Conservation (phyloP, 2,329 filamentous ascomycete species). For the Botrytis pseudocinerea region DNA sequence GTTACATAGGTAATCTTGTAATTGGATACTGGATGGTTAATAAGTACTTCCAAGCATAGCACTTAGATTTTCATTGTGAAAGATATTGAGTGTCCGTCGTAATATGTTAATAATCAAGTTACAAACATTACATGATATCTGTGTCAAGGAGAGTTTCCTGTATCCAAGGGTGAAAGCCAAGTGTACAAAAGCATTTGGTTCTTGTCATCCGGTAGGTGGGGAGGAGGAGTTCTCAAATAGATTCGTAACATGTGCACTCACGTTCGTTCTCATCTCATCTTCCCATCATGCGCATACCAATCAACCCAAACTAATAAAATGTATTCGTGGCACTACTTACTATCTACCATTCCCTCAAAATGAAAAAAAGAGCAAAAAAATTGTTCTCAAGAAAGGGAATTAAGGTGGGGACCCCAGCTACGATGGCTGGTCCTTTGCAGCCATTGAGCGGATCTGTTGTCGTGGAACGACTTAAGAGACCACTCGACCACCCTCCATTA, state of each 20-base stretch:
- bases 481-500: background rate
- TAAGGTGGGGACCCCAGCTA: background rate
- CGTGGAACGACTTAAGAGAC: background rate
- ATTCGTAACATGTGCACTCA: background rate
- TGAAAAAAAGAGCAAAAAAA: background rate
- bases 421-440: background rate
- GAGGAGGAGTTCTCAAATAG: background rate
- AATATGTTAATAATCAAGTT: background rate
- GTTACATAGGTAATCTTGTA: fast-evolving
- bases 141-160: too few relatives aligned
- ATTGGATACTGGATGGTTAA: background rate
- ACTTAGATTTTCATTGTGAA: background rate
- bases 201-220: background rate
- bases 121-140: background rate
- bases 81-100: background rate
- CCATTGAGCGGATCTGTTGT: background rate
- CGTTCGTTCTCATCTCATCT: too few relatives aligned
- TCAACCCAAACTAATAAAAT: too few relatives aligned
- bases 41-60: too few relatives aligned
- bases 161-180: background rate
- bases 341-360: background rate
- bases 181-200: background rate
- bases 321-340: background rate
- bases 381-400: background rate
- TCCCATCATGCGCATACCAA: background rate